Evolutionary conservation across 306 rosid species (phyloP).

Genomic region (Castanea crenata): DNA sequence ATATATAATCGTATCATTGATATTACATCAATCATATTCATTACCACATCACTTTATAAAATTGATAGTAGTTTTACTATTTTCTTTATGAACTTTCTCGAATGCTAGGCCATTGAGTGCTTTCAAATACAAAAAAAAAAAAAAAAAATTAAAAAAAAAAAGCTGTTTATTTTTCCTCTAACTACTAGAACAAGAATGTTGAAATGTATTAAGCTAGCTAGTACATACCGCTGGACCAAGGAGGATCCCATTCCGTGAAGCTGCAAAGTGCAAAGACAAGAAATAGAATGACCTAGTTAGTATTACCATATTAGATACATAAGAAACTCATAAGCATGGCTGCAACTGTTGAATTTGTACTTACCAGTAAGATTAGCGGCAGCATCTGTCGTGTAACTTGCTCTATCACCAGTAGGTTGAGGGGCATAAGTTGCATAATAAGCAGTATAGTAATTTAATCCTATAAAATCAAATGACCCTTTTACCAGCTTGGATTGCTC

Average conservation of each 20-base stretch:
- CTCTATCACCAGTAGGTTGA: neutral
- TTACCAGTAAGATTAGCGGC: constrained; percentile 37
- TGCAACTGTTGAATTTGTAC: neutral
- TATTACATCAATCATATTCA: no score
- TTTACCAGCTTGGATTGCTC: constrained; percentile 39
- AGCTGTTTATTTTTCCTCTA: no score
- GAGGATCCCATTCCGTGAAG: constrained; percentile 31
- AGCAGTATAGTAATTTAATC: constrained; percentile 59
- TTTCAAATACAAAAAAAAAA: no score
- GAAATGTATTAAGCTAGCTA: neutral
- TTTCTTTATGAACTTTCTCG: no score
- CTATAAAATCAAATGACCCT: constrained; percentile 61
- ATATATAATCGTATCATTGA: no score
- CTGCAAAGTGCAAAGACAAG: constrained; percentile 10
- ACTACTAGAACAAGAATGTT: neutral
- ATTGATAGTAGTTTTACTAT: no score
- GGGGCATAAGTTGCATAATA: constrained; percentile 39
- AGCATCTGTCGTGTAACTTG: constrained; percentile 30
- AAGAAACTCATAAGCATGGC: neutral
- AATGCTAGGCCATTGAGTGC: no score
- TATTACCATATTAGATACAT: neutral
- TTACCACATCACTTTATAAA: no score
- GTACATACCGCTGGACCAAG: constrained; percentile 57
- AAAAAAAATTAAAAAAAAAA: no score
- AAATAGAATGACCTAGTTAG: neutral